Percentiles rank a stretch among this genome's conserved stretches.
These are phyloP conservation scores for Mycena amicta DNA, from an alignment of 768 basidiomycete species.

Conservation along the genomic window DNA sequence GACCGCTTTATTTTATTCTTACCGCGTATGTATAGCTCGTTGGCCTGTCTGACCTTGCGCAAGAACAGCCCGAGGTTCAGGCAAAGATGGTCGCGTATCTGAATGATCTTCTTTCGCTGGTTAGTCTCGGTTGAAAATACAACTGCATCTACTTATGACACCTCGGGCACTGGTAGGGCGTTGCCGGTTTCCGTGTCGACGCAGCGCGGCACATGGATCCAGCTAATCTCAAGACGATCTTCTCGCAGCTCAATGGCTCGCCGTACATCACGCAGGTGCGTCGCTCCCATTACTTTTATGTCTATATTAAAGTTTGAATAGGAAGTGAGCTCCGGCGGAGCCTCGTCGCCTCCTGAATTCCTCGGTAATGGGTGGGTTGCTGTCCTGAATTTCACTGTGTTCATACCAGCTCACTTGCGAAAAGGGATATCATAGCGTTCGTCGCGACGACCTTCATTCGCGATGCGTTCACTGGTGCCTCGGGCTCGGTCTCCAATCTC, in stretches of 20 bases:
- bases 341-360: conserved; percentile 42
- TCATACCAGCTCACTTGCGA: not conserved
- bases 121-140: not conserved
- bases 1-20: too few relatives aligned
- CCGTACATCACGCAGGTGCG: conserved; percentile 48
- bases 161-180: conserved; percentile 1
- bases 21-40: conserved; percentile 4
- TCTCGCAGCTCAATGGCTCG: conserved; percentile 24
- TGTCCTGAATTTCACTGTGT: not conserved
- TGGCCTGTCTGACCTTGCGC: conserved; percentile 13
- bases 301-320: too few relatives aligned
- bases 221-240: conserved; percentile 40
- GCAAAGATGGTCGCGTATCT: conserved; percentile 8
- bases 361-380: conserved; percentile 29
- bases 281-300: too few relatives aligned
- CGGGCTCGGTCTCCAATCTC: conserved; percentile 36
- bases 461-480: conserved; percentile 33
- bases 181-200: conserved; percentile 16
- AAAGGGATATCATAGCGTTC: conserved; percentile 49
- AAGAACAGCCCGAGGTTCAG: conserved; percentile 6
- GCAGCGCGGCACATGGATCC: conserved; percentile 15
- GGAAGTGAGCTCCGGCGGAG: conserved; percentile 28
- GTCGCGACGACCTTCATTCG: conserved; percentile 38
- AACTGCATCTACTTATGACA: too few relatives aligned
- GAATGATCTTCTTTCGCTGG: conserved; percentile 16